These are phyloP conservation scores for Secale cereale DNA, from an alignment of 176 grass and related monocot species.

Conservation along the genomic window DNA sequence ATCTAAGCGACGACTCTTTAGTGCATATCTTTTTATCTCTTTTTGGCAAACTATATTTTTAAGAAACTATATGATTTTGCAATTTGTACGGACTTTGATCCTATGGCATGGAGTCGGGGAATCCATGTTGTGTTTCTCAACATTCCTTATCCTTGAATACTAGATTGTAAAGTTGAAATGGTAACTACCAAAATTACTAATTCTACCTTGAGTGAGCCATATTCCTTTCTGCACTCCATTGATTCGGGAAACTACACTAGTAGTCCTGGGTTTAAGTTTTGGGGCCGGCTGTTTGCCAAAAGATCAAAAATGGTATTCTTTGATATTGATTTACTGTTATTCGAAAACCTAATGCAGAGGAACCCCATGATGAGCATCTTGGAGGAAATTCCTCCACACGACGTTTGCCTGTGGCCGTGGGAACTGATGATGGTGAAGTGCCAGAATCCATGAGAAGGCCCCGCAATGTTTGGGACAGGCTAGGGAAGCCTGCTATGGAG, in stretches of 20 bases:
- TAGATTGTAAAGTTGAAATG: background rate
- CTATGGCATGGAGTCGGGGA: background rate
- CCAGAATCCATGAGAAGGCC: constrained; percentile 33
- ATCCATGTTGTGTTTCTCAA: background rate
- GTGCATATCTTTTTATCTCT: background rate
- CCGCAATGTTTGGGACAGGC: constrained; percentile 75
- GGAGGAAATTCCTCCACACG: constrained; percentile 37
- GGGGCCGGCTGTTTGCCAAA: background rate
- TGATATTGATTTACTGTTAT: background rate
- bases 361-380: constrained; percentile 18
- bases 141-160: background rate
- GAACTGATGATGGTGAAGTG: constrained; percentile 21
- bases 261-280: background rate
- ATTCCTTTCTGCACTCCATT: background rate
- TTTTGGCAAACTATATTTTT: background rate
- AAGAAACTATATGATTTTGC: background rate
- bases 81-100: background rate
- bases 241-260: background rate
- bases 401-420: constrained; percentile 29
- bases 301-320: background rate
- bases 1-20: background rate
- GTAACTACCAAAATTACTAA: background rate
- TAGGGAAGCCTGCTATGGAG: constrained; percentile 46
- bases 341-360: constrained; percentile 40
- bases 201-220: background rate